Conservation (phyloP, 352 stramenopile species). For the Globisporangium megalacanthum region DNA sequence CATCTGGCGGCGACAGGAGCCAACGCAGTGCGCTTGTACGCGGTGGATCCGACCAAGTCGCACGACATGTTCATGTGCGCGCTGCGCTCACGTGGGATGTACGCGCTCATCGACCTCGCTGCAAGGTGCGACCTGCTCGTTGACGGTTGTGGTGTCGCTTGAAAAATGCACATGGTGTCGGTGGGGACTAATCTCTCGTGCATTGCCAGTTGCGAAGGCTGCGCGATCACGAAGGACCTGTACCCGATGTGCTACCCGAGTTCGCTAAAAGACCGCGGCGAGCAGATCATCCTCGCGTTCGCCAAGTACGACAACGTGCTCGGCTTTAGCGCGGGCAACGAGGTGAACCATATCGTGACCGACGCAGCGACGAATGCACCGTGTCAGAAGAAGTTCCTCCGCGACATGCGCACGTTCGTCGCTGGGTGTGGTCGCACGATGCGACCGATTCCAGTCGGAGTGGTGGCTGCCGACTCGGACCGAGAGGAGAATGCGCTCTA, state of each 20-base stretch:
- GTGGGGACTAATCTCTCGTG: neutral
- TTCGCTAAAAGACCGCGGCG: constrained; percentile 57
- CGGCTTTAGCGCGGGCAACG: constrained; percentile 75
- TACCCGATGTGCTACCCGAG: constrained; percentile 53
- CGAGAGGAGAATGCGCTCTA: constrained; percentile 72
- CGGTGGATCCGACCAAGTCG: constrained; percentile 73
- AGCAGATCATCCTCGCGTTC: constrained; percentile 77
- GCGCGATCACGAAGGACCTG: constrained; percentile 42
- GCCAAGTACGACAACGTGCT: constrained; percentile 84
- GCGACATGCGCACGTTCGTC: constrained; percentile 77
- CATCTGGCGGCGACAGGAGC: constrained; percentile 54
- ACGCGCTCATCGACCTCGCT: constrained; percentile 62
- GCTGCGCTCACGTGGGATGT: constrained; percentile 64
- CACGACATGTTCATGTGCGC: constrained; percentile 89
- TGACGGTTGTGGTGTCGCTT: neutral
- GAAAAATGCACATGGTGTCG: too few species aligned
- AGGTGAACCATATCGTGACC: constrained; percentile 65
- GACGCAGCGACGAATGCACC: constrained; percentile 47
- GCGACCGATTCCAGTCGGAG: constrained; percentile 74
- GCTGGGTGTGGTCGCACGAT: constrained; percentile 33
- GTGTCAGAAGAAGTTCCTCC: constrained; percentile 88
- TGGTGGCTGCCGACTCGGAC: constrained; percentile 59
- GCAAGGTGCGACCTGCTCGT: constrained; percentile 18
- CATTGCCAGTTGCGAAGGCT: constrained; percentile 35
- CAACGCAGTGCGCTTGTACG: constrained; percentile 81